Evolutionary conservation across 805 yeast species (phyloP).

Genomic region (Hanseniaspora thailandica): DNA sequence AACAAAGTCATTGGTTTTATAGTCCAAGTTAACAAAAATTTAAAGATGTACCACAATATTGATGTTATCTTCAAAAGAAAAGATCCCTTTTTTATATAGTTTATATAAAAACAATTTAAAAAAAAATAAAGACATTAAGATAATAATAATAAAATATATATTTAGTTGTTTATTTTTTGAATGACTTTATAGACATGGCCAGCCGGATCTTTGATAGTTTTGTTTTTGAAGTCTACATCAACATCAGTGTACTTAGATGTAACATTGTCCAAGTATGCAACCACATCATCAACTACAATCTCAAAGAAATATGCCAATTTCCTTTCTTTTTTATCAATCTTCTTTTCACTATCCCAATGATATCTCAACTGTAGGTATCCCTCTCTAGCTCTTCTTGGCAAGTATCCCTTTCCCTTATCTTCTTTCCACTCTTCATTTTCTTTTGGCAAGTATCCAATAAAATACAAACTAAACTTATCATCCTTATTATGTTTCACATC

Average conservation of each 20-base stretch:
- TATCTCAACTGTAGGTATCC: conserved; percentile 4
- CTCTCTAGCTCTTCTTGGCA: conserved; percentile 1
- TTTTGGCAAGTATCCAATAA: conserved; percentile 48
- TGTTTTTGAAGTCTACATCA: neutral
- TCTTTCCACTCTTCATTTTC: neutral
- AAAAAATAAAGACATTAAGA: conserved; percentile 13
- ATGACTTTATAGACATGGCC: neutral
- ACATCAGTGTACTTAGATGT: neutral
- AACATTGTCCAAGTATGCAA: neutral
- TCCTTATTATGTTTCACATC: conserved; percentile 43
- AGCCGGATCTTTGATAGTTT: neutral
- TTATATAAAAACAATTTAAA: neutral
- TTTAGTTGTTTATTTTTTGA: neutral
- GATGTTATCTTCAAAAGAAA: neutral
- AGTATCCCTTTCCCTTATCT: neutral
- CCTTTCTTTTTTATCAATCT: neutral
- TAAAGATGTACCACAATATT: neutral
- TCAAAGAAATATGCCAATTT: neutral
- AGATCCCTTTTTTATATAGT: neutral
- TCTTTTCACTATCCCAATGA: neutral
- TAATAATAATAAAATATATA: neutral
- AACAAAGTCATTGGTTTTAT: neutral
- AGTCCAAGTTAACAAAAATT: neutral
- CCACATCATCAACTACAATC: neutral
- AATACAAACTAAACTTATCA: conserved; percentile 76